These are phyloP conservation scores for Ciborinia camelliae DNA, from an alignment of 2,329 filamentous ascomycete species.

Conservation along the genomic window DNA sequence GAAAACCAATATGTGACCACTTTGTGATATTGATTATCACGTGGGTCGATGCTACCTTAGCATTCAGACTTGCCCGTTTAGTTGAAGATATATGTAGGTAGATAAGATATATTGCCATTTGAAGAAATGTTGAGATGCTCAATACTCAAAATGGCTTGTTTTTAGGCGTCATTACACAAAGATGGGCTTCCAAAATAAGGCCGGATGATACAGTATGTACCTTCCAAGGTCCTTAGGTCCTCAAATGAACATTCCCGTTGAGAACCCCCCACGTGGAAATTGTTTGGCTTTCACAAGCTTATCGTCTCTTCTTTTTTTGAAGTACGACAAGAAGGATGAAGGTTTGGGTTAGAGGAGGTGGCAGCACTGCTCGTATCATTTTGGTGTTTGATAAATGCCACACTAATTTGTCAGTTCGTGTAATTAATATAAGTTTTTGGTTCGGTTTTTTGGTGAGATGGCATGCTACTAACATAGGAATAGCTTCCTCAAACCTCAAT, in stretches of 20 bases:
- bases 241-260: background rate
- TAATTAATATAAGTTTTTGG: background rate
- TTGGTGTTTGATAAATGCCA: background rate
- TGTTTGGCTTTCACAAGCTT: background rate
- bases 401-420: slow-evolving; percentile 1
- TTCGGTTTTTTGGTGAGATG: background rate
- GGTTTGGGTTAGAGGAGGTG: too few relatives aligned
- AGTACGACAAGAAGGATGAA: background rate
- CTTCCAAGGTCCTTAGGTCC: too few relatives aligned
- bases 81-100: background rate
- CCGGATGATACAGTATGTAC: background rate
- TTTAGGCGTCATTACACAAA: background rate
- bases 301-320: background rate
- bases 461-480: slow-evolving; percentile 1
- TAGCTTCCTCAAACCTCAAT: slow-evolving; percentile 1
- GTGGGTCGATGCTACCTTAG: background rate
- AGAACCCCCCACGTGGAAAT: slow-evolving; percentile 12
- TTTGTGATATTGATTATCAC: slow-evolving; percentile 3
- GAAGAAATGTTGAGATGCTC: slow-evolving; percentile 9
- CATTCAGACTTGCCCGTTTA: background rate
- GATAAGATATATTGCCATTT: background rate
- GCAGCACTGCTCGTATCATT: background rate
- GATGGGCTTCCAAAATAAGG: background rate
- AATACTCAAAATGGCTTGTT: background rate
- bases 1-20: background rate